Evolutionary conservation across 176 grass and related monocot species (phyloP), one percentile per base, ranked within the genome.

Genomic region (Ensete ventricosum): DNA sequence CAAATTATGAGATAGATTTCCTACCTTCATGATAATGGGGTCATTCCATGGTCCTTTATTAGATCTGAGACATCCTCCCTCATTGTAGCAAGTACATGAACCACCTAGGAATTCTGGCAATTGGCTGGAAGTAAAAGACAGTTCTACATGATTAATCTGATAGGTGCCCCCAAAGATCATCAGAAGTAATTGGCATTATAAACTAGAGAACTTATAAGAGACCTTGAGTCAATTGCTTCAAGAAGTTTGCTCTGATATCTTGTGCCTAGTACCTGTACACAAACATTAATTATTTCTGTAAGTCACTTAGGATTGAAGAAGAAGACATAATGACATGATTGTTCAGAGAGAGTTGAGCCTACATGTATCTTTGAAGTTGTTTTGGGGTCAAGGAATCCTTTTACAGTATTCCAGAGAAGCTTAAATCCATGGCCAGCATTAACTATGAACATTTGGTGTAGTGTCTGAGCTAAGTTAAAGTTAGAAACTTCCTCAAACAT

Each of bases 381-480:
- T 89, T 99, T 99, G 73, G 96, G 84, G 81, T 99, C 96, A 50
- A 99, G 89, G 80, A 99, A 99, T 10, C 91, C 96, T 81, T 95
- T 99, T 21, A 99, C 84, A 50, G 91, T 99, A 74, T 88, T 99
- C 96, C 96, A 99, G 58, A 99, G 85, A 76, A 86, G 71, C 84
- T 99, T 99, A 81, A 99, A 99, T 25, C 90, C 91, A 81, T 54
- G 78, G 19, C 96, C 91, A 9, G 96, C 96, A 65, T 99, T 99
- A 62, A 99, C 86, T 3, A 99, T 90, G 71, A 99, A 99, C 96
- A 99, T 99, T 87, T 99, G 96, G 72, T 99, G 90, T 49, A 99
- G 76, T 10, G 96, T 99, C 96, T 99, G 87, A 70, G 80, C 50
- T 82, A 72, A 54, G 65, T 6, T 48, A 53, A 51, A 51, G 17